Evolutionary conservation across 2,329 filamentous ascomycete species (phyloP).

Genomic region (Penicillium sp.): DNA sequence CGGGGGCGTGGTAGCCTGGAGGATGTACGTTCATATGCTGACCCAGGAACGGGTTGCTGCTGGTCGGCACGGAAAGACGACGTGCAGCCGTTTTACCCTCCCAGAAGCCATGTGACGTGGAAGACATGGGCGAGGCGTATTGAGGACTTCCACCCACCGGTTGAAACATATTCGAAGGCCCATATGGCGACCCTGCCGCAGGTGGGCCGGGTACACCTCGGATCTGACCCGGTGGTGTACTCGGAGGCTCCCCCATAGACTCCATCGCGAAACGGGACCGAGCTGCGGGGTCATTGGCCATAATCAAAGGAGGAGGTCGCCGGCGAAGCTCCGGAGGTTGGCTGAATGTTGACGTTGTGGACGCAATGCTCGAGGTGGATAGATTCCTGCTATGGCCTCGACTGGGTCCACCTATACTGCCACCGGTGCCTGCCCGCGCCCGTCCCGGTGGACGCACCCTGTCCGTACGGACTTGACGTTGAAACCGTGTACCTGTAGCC

Average conservation of each 20-base stretch:
- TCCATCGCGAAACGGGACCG: conserved; percentile 69
- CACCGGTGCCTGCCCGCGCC: conserved; percentile 74
- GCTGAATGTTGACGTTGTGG: conserved; percentile 69
- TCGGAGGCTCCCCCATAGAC: conserved; percentile 62
- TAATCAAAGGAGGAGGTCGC: conserved; percentile 78
- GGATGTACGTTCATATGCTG: conserved; percentile 59
- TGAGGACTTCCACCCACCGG: conserved; percentile 71
- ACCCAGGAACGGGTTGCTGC: conserved; percentile 71
- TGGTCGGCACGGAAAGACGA: conserved; percentile 79
- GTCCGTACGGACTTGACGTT: conserved; percentile 87
- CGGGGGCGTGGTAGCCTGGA: conserved; percentile 58
- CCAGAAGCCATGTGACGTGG: conserved; percentile 73
- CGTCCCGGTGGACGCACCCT: conserved; percentile 74
- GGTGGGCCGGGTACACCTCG: conserved; percentile 61
- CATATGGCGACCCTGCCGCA: conserved; percentile 76
- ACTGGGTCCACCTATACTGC: conserved; percentile 69
- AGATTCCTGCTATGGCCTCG: conserved; percentile 82
- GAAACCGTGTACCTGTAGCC: conserved; percentile 87
- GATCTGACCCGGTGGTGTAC: conserved; percentile 64
- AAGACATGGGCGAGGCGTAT: conserved; percentile 74
- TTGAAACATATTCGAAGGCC: conserved; percentile 79
- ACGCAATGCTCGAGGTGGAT: conserved; percentile 83
- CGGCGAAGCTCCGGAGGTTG: conserved; percentile 65
- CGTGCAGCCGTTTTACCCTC: conserved; percentile 68
- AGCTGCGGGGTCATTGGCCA: conserved; percentile 67